These are phyloP conservation scores for Malus hybrid DNA, from an alignment of 331 rosid species.

Conservation along the genomic window DNA sequence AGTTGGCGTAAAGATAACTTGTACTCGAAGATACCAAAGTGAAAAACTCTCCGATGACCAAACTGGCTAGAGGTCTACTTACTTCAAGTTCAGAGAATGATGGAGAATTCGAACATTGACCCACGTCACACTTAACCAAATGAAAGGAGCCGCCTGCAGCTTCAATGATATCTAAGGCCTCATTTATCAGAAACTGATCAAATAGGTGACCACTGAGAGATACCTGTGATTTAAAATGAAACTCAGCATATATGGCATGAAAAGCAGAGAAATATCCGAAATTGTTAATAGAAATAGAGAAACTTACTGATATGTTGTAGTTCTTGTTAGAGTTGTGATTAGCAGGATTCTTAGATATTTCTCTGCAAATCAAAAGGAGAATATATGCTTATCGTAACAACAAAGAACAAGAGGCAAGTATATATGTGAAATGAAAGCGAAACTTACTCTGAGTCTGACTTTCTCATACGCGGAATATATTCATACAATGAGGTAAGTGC, in stretches of 20 bases:
- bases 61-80: slow-evolving; percentile 25
- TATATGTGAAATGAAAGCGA: neutral
- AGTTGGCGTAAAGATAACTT: neutral
- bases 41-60: neutral
- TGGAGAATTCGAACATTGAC: slow-evolving; percentile 57
- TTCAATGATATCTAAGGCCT: slow-evolving; percentile 95
- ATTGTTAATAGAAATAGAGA: slow-evolving; percentile 4
- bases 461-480: slow-evolving; percentile 80
- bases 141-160: slow-evolving; percentile 87
- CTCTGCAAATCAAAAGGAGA: slow-evolving; percentile 46
- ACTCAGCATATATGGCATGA: slow-evolving; percentile 15
- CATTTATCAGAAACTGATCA: slow-evolving; percentile 81
- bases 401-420: neutral
- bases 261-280: slow-evolving; percentile 1
- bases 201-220: slow-evolving; percentile 91
- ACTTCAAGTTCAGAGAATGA: slow-evolving; percentile 95
- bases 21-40: neutral
- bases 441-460: slow-evolving; percentile 58
- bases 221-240: slow-evolving; percentile 41
- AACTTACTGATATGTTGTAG: slow-evolving; percentile 61
- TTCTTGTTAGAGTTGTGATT: slow-evolving; percentile 33
- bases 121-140: slow-evolving; percentile 72
- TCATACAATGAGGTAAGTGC: slow-evolving; percentile 67
- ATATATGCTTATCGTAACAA: neutral
- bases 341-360: slow-evolving; percentile 29